Percentiles rank a stretch among this genome's conserved stretches.
Conservation (phyloP, 2,329 filamentous ascomycete genomes). For the Coniochaeta sp. region DNA sequence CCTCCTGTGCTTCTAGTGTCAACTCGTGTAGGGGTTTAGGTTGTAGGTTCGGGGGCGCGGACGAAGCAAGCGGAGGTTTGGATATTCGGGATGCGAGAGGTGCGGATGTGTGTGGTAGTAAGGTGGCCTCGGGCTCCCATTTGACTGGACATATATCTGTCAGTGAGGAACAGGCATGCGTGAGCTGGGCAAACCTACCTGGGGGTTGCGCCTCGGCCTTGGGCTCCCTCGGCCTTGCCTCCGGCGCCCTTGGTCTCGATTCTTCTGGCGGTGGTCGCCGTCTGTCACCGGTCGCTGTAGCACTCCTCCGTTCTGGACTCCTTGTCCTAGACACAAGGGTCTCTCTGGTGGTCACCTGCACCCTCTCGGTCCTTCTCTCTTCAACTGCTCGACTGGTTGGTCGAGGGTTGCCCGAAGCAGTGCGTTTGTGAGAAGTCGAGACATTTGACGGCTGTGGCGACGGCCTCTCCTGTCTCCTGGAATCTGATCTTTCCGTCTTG, state of each 20-base stretch:
- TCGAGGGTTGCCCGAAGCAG: constrained; percentile 50
- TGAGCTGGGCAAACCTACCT: constrained; percentile 29
- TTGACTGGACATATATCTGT: constrained; percentile 24
- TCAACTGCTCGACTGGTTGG: constrained; percentile 40
- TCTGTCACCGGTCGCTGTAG: constrained; percentile 21
- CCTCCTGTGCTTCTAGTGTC: constrained; percentile 75
- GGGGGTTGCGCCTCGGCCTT: constrained; percentile 39
- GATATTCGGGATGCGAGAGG: constrained; percentile 60
- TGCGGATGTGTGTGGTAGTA: constrained; percentile 60
- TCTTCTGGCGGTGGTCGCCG: constrained; percentile 29
- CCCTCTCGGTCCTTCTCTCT: constrained; percentile 49
- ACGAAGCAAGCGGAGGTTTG: constrained; percentile 62
- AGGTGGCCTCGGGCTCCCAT: constrained; percentile 76
- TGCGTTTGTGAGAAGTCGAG: constrained; percentile 46
- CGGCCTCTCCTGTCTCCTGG: constrained; percentile 21
- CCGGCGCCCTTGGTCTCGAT: constrained; percentile 33
- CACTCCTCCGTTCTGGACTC: constrained; percentile 42
- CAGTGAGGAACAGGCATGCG: constrained; percentile 14
- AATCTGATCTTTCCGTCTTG: constrained; percentile 23
- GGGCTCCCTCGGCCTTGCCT: constrained; percentile 36
- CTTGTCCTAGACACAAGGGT: constrained; percentile 50
- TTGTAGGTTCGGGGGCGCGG: constrained; percentile 62
- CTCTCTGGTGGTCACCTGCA: constrained; percentile 53
- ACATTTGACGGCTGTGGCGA: constrained; percentile 28
- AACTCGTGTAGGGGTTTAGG: constrained; percentile 63